These are phyloP conservation scores for Saksenaea vasiformis DNA, from an alignment of 371 early-diverging fungal genomes.

Conservation along the genomic window DNA sequence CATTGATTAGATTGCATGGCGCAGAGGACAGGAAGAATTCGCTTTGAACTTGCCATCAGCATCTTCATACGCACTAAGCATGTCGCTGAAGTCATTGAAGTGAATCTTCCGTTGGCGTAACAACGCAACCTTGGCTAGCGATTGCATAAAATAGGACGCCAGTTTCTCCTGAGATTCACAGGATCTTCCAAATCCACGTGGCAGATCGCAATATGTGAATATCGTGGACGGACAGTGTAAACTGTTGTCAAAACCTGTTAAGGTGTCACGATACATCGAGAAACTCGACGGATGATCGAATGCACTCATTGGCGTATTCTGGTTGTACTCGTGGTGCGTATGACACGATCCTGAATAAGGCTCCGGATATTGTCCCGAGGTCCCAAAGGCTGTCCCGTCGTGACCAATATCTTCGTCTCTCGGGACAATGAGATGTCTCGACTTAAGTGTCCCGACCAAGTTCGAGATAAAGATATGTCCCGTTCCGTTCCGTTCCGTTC, in stretches of 20 bases:
- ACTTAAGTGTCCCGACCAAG: too few relatives aligned
- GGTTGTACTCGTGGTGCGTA: not conserved
- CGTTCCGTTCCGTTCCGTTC: too few relatives aligned
- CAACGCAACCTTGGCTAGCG: not conserved
- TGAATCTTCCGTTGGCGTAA: not conserved
- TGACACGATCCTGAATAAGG: too few relatives aligned
- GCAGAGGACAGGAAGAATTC: not conserved
- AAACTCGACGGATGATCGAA: not conserved
- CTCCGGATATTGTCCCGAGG: too few relatives aligned
- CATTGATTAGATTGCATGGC: not conserved
- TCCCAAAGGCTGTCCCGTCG: too few relatives aligned
- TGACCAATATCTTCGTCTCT: too few relatives aligned
- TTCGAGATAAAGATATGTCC: too few relatives aligned
- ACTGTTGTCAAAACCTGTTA: not conserved
- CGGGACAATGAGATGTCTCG: too few relatives aligned
- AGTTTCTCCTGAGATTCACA: not conserved
- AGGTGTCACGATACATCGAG: not conserved
- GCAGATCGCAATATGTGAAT: not conserved
- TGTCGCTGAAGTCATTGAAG: not conserved
- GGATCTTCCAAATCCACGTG: not conserved
- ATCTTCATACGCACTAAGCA: not conserved
- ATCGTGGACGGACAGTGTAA: not conserved
- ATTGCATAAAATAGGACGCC: not conserved
- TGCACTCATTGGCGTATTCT: not conserved
- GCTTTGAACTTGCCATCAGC: not conserved